Conservation (phyloP, 148 eudicot species). For the Dysphania ambrosioides region DNA sequence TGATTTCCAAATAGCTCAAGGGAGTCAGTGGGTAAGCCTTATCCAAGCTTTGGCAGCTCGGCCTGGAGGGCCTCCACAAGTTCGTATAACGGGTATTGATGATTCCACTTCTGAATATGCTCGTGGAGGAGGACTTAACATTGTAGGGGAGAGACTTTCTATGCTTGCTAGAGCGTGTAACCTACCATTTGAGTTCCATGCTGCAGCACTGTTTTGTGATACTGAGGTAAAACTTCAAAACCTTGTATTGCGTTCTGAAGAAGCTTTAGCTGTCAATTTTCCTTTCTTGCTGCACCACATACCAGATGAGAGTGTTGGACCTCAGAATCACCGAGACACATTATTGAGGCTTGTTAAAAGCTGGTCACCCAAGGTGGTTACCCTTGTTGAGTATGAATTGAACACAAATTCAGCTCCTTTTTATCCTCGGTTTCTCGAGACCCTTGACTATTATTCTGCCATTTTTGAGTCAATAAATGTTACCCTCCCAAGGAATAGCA, state of each 20-base stretch:
- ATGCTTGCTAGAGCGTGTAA: slow-evolving; percentile 36
- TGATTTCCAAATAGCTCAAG: slow-evolving; percentile 58
- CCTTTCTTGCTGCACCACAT: slow-evolving; percentile 53
- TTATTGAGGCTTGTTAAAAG: slow-evolving; percentile 47
- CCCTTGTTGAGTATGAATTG: slow-evolving; percentile 52
- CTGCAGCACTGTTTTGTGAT: slow-evolving; percentile 29
- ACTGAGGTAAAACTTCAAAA: slow-evolving; percentile 24
- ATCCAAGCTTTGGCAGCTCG: slow-evolving; percentile 55
- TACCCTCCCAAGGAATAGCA: slow-evolving; percentile 37
- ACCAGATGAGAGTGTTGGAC: slow-evolving; percentile 54
- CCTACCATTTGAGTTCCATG: slow-evolving; percentile 49
- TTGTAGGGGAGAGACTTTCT: slow-evolving; percentile 40
- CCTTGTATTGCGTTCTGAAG: slow-evolving; percentile 42
- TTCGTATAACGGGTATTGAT: slow-evolving; percentile 54
- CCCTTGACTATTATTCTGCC: slow-evolving; percentile 40
- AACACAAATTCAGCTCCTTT: slow-evolving; percentile 50
- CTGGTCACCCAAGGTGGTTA: slow-evolving; percentile 49
- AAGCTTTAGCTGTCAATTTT: slow-evolving; percentile 51
- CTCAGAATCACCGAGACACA: slow-evolving; percentile 45
- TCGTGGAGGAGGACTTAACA: slow-evolving; percentile 45
- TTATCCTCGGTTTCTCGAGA: slow-evolving; percentile 44
- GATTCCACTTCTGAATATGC: slow-evolving; percentile 43
- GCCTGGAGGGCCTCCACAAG: slow-evolving; percentile 53
- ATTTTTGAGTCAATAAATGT: slow-evolving; percentile 56
- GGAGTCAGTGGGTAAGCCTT: slow-evolving; percentile 56